Evolutionary conservation across 1,284 basidiomycete genomes (phyloP).

Genomic region (Stygiomarasmius scandens): DNA sequence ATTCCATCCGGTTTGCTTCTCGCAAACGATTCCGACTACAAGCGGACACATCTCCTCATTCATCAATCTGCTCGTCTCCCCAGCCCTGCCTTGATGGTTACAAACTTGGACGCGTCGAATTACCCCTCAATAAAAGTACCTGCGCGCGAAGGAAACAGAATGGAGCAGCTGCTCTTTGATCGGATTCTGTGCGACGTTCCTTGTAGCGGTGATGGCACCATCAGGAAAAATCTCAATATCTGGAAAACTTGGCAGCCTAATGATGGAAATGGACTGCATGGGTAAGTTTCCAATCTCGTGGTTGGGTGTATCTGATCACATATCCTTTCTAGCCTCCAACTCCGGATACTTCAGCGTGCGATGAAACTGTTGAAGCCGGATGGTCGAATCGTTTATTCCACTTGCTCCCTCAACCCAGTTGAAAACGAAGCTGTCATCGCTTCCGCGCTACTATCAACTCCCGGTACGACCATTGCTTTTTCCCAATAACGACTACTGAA

Average conservation of each 20-base stretch:
- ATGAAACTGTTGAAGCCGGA: conserved; percentile 88
- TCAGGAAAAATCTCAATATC: conserved; percentile 93
- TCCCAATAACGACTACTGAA: background rate
- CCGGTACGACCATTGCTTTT: conserved; percentile 50
- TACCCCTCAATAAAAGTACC: conserved; percentile 77
- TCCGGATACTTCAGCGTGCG: conserved; percentile 89
- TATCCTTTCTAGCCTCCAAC: conserved; percentile 66
- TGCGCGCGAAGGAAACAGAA: conserved; percentile 20
- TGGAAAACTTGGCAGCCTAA: conserved; percentile 92
- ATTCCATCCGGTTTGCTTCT: conserved; percentile 80
- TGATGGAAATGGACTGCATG: conserved; percentile 91
- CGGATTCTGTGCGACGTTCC: conserved; percentile 97
- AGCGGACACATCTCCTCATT: conserved; percentile 95
- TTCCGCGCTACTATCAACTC: conserved; percentile 73
- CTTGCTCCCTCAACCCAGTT: conserved; percentile 95
- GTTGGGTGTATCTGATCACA: conserved; percentile 1
- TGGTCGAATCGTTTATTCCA: conserved; percentile 96
- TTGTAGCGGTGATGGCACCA: conserved; percentile 95
- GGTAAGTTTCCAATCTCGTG: conserved; percentile 47
- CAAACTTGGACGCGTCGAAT: conserved; percentile 93
- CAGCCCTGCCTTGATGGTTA: conserved; percentile 91
- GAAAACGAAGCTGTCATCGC: conserved; percentile 98
- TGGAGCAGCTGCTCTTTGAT: conserved; percentile 77
- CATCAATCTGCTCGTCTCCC: conserved; percentile 97
- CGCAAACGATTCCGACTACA: conserved; percentile 92